Evolutionary conservation across 306 rosid genomes (phyloP), one percentile per base, ranked within the genome.

Genomic region (Quercus robur): DNA sequence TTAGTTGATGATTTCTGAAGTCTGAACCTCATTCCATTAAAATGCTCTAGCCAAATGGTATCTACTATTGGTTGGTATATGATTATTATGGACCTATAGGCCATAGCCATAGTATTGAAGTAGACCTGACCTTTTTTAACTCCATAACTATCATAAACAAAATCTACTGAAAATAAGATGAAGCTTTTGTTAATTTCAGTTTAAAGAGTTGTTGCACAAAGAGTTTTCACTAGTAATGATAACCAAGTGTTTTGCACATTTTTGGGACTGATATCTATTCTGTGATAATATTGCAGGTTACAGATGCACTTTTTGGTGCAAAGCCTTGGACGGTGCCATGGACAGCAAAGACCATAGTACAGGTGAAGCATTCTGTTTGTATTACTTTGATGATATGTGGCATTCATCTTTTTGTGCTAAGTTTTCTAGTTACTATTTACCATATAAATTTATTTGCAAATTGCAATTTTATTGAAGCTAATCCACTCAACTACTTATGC

Each of bases 291-390:
- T 86, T 82, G 33, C 81, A 84, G 88, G 84, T 81, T 68, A 63
- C 56, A 73, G 73, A 75, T 76, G 46, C 73, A 21, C 35, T 85
- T 80, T 80, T 52, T 80, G 59, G 52, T 64, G 84, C 69, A 71
- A 71, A 86, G 52, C 87, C 91, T 51, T 87, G 93, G 91, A 78
- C 82, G 4, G 91, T 90, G 56, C 90, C 94, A 41, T 87, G 94
- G 90, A 86, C 86, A 21, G 88, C 82, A 58, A 84, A 80, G 82
- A 87, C 90, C 57, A 87, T 85, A 84, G 70, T 82, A 58, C 90
- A 87, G 91, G 94, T 90, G 75, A 77, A 80, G 78, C 70, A 51
- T 68, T 78, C 52, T 75, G n/a, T 76, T 76, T 68, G 35, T 75
- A 49, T 69, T 49, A 68, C 56, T 77, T 78, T 19, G 69, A 61